These are phyloP conservation scores for Diacronema lutheri DNA, from an alignment of 78 protist species.

Conservation along the genomic window DNA sequence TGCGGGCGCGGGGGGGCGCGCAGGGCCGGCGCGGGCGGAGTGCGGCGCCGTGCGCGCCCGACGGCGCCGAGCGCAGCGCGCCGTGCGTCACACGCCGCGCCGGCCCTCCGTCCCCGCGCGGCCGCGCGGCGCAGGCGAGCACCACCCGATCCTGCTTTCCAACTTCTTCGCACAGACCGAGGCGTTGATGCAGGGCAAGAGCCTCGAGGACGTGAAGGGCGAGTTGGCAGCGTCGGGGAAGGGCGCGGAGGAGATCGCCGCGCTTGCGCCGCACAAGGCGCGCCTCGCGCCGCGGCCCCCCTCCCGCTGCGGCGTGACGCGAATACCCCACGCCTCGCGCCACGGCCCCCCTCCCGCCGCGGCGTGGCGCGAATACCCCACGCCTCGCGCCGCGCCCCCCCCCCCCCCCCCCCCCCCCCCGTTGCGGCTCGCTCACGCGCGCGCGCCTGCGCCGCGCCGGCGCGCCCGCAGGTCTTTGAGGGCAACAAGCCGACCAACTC, in stretches of 20 bases:
- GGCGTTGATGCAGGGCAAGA: slow-evolving; percentile 92
- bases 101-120: no score
- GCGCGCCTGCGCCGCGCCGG: neutral
- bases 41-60: no score
- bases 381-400: no score
- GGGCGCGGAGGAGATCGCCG: neutral
- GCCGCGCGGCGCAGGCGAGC: slow-evolving; percentile 69
- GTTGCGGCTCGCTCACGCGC: no score
- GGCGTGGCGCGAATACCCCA: no score
- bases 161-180: slow-evolving; percentile 94
- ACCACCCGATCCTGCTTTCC: slow-evolving; percentile 65
- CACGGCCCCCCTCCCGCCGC: no score
- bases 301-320: no score
- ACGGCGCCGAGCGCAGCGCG: no score
- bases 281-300: no score
- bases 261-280: slow-evolving; percentile 11
- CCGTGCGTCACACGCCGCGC: no score
- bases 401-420: no score
- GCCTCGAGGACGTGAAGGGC: slow-evolving; percentile 55
- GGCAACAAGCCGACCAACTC: slow-evolving; percentile 90
- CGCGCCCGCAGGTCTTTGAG: slow-evolving; percentile 63
- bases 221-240: slow-evolving; percentile 44
- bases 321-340: no score
- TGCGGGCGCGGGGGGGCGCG: neutral
- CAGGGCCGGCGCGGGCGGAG: neutral